Percentiles rank a stretch among this genome's conserved stretches.
These are phyloP conservation scores for Tetrahymena borealis DNA, from an alignment of 73 alveolate genomes.

Conservation along the genomic window DNA sequence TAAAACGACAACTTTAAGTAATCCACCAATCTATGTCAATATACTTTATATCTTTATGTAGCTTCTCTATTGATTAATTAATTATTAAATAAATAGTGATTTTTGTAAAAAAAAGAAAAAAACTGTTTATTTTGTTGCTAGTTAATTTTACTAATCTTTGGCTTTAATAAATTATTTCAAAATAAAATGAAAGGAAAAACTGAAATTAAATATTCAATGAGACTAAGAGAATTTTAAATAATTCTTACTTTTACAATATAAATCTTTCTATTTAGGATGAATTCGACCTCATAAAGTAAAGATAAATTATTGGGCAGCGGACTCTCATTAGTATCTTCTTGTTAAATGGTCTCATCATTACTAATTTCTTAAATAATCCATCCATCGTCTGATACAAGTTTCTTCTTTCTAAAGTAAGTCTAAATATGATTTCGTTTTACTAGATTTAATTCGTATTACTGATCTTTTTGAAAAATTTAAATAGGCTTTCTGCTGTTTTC, in stretches of 20 bases:
- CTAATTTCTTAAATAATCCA: neutral
- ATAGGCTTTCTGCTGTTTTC: neutral
- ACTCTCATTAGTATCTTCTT: neutral
- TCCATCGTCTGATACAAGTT: neutral
- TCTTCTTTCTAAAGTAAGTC: neutral
- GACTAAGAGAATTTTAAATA: neutral
- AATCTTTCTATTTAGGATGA: neutral
- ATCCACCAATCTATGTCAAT: neutral
- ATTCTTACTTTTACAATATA: neutral
- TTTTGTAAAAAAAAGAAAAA: too few species aligned
- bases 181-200: neutral
- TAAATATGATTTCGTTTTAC: neutral
- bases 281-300: neutral
- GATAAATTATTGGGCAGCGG: neutral
- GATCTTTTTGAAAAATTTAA: neutral
- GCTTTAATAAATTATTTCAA: neutral
- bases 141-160: too few species aligned
- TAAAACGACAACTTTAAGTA: neutral
- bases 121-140: too few species aligned
- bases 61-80: neutral
- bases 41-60: neutral
- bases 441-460: neutral
- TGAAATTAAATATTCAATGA: neutral
- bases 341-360: neutral
- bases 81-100: neutral